Percentiles rank a stretch among this genome's conserved stretches.
Conservation (phyloP, 345 rosid genomes). For the Iberis pinnata region DNA sequence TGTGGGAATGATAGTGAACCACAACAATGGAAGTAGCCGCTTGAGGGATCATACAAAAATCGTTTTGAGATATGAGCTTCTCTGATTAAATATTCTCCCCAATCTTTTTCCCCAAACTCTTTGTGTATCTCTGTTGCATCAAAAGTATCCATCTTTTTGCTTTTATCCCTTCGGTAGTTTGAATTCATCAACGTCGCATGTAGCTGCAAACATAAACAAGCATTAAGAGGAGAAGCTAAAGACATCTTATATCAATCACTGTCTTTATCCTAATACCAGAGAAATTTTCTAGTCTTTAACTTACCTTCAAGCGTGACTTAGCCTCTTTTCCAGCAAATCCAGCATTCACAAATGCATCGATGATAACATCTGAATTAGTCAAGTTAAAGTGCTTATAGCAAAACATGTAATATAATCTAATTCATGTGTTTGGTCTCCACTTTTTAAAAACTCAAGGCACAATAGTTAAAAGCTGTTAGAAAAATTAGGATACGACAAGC, state of each 20-base stretch:
- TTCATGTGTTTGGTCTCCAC: neutral
- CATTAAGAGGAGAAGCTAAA: neutral
- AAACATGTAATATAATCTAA: neutral
- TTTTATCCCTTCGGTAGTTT: slow-evolving; percentile 38
- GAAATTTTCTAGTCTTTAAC: no score
- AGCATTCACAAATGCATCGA: slow-evolving; percentile 60
- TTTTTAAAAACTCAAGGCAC: neutral
- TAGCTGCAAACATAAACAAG: slow-evolving; percentile 50
- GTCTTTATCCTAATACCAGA: no score
- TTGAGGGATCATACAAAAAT: slow-evolving; percentile 51
- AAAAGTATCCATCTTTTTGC: slow-evolving; percentile 38
- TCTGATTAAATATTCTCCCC: slow-evolving; percentile 73
- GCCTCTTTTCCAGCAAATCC: slow-evolving; percentile 80
- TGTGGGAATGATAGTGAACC: slow-evolving; percentile 33
- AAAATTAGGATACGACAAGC: slow-evolving; percentile 78
- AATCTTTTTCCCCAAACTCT: slow-evolving; percentile 56
- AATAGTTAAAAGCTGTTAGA: neutral
- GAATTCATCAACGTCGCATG: slow-evolving; percentile 84
- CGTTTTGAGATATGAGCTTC: slow-evolving; percentile 92
- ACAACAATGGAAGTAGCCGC: slow-evolving; percentile 69
- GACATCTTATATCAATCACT: neutral
- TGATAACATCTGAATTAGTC: slow-evolving; percentile 58
- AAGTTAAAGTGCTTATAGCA: slow-evolving; percentile 24
- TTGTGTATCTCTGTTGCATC: slow-evolving; percentile 58
- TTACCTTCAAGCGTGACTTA: slow-evolving; percentile 60